Evolutionary conservation across 352 stramenopile genomes (phyloP).

Genomic region (Pythium guiyangense): DNA sequence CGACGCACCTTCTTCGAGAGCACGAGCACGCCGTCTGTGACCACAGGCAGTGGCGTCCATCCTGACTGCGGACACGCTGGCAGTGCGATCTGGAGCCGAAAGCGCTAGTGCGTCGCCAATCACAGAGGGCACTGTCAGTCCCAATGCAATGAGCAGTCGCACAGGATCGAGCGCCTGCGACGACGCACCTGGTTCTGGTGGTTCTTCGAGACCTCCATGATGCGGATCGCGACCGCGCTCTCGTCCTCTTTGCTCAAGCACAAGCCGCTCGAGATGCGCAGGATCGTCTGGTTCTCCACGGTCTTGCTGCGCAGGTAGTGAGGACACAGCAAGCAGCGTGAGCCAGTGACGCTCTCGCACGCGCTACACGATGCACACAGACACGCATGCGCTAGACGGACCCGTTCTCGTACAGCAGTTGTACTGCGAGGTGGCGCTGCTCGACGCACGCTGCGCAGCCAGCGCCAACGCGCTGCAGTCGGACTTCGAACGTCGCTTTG

Average conservation of each 20-base stretch:
- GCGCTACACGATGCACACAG: not conserved
- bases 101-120: slow-evolving; percentile 26
- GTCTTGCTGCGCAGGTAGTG: slow-evolving; percentile 27
- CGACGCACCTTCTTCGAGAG: slow-evolving; percentile 60
- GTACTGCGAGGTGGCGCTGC: slow-evolving; percentile 49
- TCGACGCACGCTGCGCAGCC: slow-evolving; percentile 41
- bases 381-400: slow-evolving; percentile 8
- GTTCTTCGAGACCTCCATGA: slow-evolving; percentile 83
- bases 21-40: slow-evolving; percentile 52
- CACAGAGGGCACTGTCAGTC: not conserved
- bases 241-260: slow-evolving; percentile 53
- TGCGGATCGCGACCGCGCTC: slow-evolving; percentile 54
- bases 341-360: not conserved
- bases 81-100: slow-evolving; percentile 53
- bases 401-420: slow-evolving; percentile 72
- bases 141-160: not conserved
- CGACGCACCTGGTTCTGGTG: slow-evolving; percentile 66
- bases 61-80: slow-evolving; percentile 28
- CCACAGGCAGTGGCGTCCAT: slow-evolving; percentile 16
- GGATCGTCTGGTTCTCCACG: slow-evolving; percentile 75
- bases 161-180: too few species aligned
- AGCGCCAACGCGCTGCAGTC: slow-evolving; percentile 22
- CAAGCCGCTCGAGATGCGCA: slow-evolving; percentile 52
- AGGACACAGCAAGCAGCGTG: not conserved
- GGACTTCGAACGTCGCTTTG: slow-evolving; percentile 66